Conservation (phyloP, 1,284 basidiomycete species). For the Ganoderma resinaceum region DNA sequence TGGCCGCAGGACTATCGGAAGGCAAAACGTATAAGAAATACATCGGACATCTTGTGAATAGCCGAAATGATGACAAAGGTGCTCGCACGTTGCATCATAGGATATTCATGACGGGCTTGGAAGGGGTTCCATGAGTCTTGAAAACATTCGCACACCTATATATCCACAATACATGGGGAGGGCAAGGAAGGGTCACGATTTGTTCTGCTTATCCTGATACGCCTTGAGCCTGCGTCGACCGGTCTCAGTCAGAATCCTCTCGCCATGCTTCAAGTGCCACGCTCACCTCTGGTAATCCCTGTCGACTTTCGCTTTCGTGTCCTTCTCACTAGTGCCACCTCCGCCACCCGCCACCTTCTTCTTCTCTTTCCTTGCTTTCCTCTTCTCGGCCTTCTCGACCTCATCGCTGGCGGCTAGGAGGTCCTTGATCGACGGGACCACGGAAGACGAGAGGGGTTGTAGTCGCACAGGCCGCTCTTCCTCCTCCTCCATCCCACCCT, state of each 20-base stretch:
- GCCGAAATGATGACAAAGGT: neutral
- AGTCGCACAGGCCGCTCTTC: slow-evolving; percentile 58
- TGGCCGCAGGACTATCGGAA: too few relatives aligned
- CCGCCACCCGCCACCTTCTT: slow-evolving; percentile 49
- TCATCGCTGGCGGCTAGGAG: slow-evolving; percentile 79
- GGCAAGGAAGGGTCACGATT: neutral
- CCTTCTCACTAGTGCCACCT: slow-evolving; percentile 32
- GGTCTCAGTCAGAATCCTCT: neutral
- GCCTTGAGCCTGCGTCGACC: slow-evolving; percentile 52
- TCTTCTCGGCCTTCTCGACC: slow-evolving; percentile 66
- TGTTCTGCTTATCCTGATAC: slow-evolving; percentile 55
- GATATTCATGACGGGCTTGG: neutral
- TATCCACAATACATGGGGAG: neutral
- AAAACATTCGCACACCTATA: neutral
- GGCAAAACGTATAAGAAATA: neutral
- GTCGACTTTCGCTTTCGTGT: slow-evolving; percentile 48
- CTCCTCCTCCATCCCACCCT: slow-evolving; percentile 42
- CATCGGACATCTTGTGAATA: neutral
- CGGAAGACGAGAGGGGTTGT: slow-evolving; percentile 74
- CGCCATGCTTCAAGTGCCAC: neutral
- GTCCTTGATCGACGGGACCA: slow-evolving; percentile 81
- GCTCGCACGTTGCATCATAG: neutral
- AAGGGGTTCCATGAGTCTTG: neutral
- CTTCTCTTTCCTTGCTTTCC: slow-evolving; percentile 77
- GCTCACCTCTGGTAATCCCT: slow-evolving; percentile 60